Evolutionary conservation across 208 protist genomes (phyloP), one percentile per base, ranked within the genome.

Genomic region (Crithidia thermophila): DNA sequence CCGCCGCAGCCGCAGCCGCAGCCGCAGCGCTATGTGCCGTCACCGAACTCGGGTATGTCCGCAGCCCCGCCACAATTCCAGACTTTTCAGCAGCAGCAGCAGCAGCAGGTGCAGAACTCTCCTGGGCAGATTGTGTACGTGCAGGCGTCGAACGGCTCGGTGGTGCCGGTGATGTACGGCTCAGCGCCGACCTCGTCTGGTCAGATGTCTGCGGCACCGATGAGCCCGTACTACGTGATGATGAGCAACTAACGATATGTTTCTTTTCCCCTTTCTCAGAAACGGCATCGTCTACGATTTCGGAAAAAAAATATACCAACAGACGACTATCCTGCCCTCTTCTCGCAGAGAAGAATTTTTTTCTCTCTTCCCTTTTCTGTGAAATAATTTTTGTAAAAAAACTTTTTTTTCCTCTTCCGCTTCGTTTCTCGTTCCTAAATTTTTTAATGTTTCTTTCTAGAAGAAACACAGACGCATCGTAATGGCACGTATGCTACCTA

Each of bases 161-260:
- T 73, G 20, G 30, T 73, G 58, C 67, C 67, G 30, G 49, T 66
- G 2, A 30, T 73, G 46, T 73, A 43, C 58, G 30, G 58, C 11
- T 20, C 58, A 4, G 39, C 67, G n/a, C 8, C 57, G 0, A n/a
- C n/a, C 45, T 55, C 21, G n/a, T 8, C 56, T 28, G 27, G 39
- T 34, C 55, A 60, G 58, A 0, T 64, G 21, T 42, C 2, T 30
- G 4, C 43, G 2, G 56, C 55, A 20, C 45, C 39, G 30, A 51
- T 73, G 67, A 60, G 28, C 31, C 36, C 56, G 4, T 73, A 60
- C 50, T 66, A 58, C 31, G 23, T 72, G 49, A 58, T 73, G 37
- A 61, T 67, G 52, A 43, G 30, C 16, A 43, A 47, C 18, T 60
- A 21, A 45, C 34, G n/a, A n/a, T n/a, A n/a, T n/a, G n/a, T n/a